Evolutionary conservation across 306 rosid genomes (phyloP), one percentile per base, ranked within the genome.

Genomic region (Casuarina cunninghamiana): DNA sequence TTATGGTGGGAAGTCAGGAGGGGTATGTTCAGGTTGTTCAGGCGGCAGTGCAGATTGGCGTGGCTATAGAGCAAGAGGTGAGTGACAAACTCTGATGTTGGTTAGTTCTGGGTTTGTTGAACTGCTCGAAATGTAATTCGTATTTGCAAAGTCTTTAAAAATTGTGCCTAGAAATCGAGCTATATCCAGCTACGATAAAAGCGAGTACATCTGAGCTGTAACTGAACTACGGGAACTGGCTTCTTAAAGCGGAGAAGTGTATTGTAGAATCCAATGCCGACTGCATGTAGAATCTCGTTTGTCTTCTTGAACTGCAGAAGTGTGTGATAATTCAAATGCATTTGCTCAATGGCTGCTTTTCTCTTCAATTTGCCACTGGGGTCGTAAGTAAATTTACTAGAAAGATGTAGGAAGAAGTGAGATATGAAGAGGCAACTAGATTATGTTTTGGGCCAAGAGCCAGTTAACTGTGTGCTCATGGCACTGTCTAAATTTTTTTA

Each of bases 21-120:
- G 91, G 92, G 45, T 92, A 88, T 82, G 96, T 92, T 78, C 87
- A 72, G 71, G 87, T 92, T 75, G 96, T 90, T 75, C 89, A 90
- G 81, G 96, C 92, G 72, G 97, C 92, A 4, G 85, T 92, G 78
- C 96, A 90, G 78, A 82, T 92, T 76, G 96, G 92, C 21, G 83
- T 84, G 91, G 93, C 97, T 48, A 74, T 92, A 43, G 97, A 92
- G 82, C 89, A 90, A 70, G 96, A 90, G 96, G 97, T 92, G 81
- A 78, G 85, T 75, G 42, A 55, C 69, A 9, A 42, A 41, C 58
- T 68, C 51, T 73, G 35, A n/a, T 54, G 8, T 69, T 54, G 13
- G 5, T 60, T 66, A 43, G 35, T 21, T 42, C 41, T 3, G 3
- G 50, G 3, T 41, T 67, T 67, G 16, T 66, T 42, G 11, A 66